Conservation (phyloP, 768 basidiomycete genomes). For the Suillus subluteus region DNA sequence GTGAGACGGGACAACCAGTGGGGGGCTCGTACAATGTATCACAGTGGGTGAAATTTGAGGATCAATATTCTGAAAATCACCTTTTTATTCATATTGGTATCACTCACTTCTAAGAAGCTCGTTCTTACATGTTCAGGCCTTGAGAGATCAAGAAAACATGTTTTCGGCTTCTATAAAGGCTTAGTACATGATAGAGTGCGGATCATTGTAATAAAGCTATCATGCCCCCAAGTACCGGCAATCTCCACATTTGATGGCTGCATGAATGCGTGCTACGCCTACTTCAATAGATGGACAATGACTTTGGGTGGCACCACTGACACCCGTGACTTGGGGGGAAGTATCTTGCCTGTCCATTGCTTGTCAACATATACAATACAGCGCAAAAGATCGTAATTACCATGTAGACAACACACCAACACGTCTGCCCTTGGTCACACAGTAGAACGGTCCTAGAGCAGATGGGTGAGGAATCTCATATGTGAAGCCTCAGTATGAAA, state of each 20-base stretch:
- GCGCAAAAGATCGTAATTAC: neutral
- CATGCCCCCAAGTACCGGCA: neutral
- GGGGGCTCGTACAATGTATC: too few species aligned
- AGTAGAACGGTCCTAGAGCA: neutral
- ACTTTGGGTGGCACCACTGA: neutral
- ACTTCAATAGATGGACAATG: neutral
- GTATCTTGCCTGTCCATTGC: neutral
- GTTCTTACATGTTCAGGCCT: too few species aligned
- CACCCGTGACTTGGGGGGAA: constrained; percentile 5
- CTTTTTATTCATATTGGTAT: too few species aligned
- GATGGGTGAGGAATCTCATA: neutral
- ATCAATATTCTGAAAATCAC: too few species aligned
- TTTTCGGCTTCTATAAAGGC: too few species aligned
- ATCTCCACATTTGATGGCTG: neutral
- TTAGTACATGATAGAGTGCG: too few species aligned
- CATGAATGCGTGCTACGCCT: neutral
- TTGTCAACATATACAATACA: neutral
- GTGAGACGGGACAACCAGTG: too few species aligned
- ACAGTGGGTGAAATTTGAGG: too few species aligned
- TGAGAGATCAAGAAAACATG: too few species aligned
- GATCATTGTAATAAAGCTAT: too few species aligned
- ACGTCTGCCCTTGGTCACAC: neutral
- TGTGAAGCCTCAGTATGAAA: neutral
- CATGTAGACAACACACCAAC: neutral
- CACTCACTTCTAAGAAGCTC: too few species aligned